phyloP scores from a whole-genome alignment of 352 stramenopile genomes.

The Pythium scleroteichum region DNA sequence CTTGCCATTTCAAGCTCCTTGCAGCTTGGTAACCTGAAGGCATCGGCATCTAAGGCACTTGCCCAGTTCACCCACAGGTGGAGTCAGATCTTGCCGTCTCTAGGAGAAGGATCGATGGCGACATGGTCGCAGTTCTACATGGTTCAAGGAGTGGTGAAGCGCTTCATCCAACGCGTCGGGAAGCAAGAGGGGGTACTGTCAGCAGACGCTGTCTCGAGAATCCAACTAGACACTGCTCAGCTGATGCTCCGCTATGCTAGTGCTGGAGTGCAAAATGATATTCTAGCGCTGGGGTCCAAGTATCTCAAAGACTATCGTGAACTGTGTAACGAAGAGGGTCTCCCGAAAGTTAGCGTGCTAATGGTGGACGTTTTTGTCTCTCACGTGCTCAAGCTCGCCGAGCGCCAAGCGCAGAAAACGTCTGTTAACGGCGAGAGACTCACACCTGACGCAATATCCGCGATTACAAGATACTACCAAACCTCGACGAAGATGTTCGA shows the following conservation, averaged over 20 bases:
- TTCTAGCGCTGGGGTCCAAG: conserved; percentile 69
- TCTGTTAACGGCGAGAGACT: conserved; percentile 14
- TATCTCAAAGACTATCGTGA: conserved; percentile 79
- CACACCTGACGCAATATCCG: conserved; percentile 35
- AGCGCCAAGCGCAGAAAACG: conserved; percentile 53
- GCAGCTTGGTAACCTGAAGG: neutral
- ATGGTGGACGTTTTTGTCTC: conserved; percentile 86
- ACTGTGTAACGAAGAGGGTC: conserved; percentile 59
- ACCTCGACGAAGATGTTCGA: conserved; percentile 82
- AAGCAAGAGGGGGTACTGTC: conserved; percentile 37
- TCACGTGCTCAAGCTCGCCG: conserved; percentile 74
- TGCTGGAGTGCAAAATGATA: conserved; percentile 63
- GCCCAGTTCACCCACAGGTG: conserved; percentile 41
- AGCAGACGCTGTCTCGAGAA: conserved; percentile 23
- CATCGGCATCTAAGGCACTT: neutral
- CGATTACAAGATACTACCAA: conserved; percentile 69
- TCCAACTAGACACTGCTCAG: conserved; percentile 38
- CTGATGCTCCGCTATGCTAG: conserved; percentile 73
- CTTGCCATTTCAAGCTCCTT: conserved; percentile 20
- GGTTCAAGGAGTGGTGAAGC: conserved; percentile 45
- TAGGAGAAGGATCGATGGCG: conserved; percentile 50
- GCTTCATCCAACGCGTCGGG: conserved; percentile 36
- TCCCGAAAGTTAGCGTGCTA: conserved; percentile 72
- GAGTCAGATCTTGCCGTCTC: conserved; percentile 38
- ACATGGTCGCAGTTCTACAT: conserved; percentile 68